These are phyloP conservation scores for Asterochloris sp. DNA, from an alignment of 139 green algal species.

Conservation along the genomic window DNA sequence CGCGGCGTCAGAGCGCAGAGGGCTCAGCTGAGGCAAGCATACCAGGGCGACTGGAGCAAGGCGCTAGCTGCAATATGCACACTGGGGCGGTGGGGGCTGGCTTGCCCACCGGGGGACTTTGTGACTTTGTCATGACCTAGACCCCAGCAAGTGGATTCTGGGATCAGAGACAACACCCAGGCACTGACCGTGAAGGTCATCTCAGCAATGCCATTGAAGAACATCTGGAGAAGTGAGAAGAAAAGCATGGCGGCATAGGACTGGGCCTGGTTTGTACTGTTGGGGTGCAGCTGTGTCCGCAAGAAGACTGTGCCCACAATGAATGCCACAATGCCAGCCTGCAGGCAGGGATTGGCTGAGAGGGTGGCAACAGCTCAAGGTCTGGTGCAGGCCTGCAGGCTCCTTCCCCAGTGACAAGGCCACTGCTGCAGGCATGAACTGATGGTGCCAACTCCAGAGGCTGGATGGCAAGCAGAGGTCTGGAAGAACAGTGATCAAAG, in stretches of 20 bases:
- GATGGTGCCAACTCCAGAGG: neutral
- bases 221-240: slow-evolving; percentile 38
- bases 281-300: slow-evolving; percentile 10
- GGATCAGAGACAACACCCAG: neutral
- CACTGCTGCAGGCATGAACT: neutral
- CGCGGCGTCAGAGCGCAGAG: neutral
- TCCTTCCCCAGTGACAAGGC: slow-evolving; percentile 11
- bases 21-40: neutral
- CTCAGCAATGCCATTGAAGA: slow-evolving; percentile 40
- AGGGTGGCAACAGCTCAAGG: slow-evolving; percentile 31
- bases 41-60: neutral
- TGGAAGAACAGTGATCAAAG: neutral
- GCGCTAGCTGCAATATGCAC: neutral
- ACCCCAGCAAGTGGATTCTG: too few species aligned
- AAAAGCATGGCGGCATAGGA: slow-evolving; percentile 40
- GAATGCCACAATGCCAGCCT: slow-evolving; percentile 10
- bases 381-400: slow-evolving; percentile 20
- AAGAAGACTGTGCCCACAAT: slow-evolving; percentile 34
- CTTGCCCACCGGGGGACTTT: neutral
- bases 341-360: slow-evolving; percentile 19
- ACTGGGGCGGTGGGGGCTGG: neutral
- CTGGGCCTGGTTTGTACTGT: slow-evolving; percentile 25
- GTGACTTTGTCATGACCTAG: neutral
- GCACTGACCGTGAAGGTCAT: slow-evolving; percentile 21
- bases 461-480: neutral